Percentiles rank a stretch among this genome's conserved stretches.
phyloP scores from a whole-genome alignment of 2,329 filamentous ascomycete genomes.

The Aspergillus pseudoterreus region DNA sequence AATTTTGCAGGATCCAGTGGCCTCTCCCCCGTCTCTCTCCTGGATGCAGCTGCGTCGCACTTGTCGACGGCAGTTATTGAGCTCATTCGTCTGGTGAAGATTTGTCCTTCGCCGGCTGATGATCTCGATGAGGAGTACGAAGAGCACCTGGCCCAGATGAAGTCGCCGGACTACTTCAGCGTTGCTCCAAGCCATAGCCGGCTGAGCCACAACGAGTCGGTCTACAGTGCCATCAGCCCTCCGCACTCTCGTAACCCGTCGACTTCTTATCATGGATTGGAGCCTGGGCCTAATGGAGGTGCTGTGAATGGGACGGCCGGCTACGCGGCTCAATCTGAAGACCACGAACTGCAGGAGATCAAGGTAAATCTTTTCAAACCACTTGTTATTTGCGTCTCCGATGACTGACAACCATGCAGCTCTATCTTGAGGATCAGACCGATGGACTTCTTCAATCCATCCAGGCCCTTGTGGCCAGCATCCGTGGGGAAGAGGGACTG shows the following conservation, averaged over 20 bases:
- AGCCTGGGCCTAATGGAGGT: conserved; percentile 30
- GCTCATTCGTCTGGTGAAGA: conserved; percentile 77
- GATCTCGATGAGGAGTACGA: conserved; percentile 77
- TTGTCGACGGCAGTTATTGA: conserved; percentile 82
- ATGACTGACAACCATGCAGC: conserved; percentile 40
- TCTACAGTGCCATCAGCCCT: conserved; percentile 70
- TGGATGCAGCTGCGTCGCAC: conserved; percentile 91
- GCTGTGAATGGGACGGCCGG: conserved; percentile 28
- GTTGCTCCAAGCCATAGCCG: conserved; percentile 49
- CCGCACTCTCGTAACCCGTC: conserved; percentile 44
- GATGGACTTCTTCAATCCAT: conserved; percentile 75
- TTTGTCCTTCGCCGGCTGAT: conserved; percentile 68
- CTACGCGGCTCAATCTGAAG: conserved; percentile 41
- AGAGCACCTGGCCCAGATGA: conserved; percentile 58
- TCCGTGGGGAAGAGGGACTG: conserved; percentile 62
- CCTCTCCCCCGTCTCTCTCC: conserved; percentile 83
- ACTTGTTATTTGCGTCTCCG: not conserved
- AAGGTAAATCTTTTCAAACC: conserved; percentile 39
- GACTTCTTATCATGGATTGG: conserved; percentile 20
- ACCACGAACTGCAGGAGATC: conserved; percentile 56
- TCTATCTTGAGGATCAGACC: conserved; percentile 80
- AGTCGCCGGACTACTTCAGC: conserved; percentile 65
- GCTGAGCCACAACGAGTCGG: conserved; percentile 65
- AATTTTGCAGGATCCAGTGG: conserved; percentile 81
- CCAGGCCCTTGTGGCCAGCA: conserved; percentile 71